Evolutionary conservation across 129 eudicot species (phyloP).

Genomic region (Lactuca sativa): DNA sequence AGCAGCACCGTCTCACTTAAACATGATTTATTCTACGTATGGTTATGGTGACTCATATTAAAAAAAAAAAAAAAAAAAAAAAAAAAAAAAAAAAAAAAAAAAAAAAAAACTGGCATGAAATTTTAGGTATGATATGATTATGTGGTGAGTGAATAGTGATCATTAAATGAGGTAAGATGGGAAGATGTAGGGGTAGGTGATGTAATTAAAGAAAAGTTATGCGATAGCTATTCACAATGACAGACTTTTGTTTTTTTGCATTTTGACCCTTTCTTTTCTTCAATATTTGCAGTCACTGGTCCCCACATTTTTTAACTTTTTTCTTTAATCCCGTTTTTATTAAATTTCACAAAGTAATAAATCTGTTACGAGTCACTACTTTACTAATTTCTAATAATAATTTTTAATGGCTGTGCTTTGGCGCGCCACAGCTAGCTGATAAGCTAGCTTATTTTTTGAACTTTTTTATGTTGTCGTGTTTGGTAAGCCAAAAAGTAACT

Average conservation of each 20-base stretch:
- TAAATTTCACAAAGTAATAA: neutral
- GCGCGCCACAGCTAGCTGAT: too few relatives aligned
- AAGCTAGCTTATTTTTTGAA: too few relatives aligned
- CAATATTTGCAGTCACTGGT: conserved; percentile 26
- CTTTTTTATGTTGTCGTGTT: too few relatives aligned
- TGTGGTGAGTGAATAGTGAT: neutral
- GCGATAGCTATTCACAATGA: conserved; percentile 16
- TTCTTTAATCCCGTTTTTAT: neutral
- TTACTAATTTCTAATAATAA: neutral
- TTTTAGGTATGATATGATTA: conserved; percentile 5
- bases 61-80: too few relatives aligned
- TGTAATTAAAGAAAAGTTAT: conserved; percentile 38
- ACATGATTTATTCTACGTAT: neutral
- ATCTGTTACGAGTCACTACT: neutral
- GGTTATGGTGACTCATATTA: neutral
- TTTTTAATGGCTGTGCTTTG: too few relatives aligned
- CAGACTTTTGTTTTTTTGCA: conserved; percentile 29
- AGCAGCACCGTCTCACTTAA: neutral
- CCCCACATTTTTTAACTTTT: conserved; percentile 15
- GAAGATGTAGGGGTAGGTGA: conserved; percentile 42
- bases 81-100: too few relatives aligned
- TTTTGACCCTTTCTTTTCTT: conserved; percentile 25
- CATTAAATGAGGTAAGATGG: conserved; percentile 42
- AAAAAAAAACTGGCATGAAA: neutral
- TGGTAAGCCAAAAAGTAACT: too few relatives aligned